Conservation (phyloP, 164 flowering plant species). For the Tetrastigma voinierianum region DNA sequence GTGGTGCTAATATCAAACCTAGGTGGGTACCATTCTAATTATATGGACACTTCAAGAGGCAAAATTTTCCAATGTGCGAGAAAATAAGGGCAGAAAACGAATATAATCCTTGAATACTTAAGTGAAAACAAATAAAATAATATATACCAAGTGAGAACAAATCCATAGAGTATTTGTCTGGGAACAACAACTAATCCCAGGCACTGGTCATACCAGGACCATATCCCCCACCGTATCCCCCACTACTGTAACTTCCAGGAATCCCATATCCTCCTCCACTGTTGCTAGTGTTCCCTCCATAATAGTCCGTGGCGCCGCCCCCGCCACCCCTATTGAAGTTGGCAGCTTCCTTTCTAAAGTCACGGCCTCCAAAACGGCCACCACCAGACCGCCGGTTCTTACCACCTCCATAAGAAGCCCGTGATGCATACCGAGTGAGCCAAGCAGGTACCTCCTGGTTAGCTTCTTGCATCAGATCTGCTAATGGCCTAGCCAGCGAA, state of each 20-base stretch:
- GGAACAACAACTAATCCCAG: conserved; percentile 55
- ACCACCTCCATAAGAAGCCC: conserved; percentile 51
- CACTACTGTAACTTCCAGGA: conserved; percentile 38
- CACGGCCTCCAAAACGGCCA: conserved; percentile 64
- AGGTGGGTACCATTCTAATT: too few species aligned
- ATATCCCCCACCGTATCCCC: conserved; percentile 41
- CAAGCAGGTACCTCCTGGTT: conserved; percentile 78
- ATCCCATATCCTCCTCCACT: conserved; percentile 41
- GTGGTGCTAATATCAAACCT: too few species aligned
- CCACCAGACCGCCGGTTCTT: conserved; percentile 49
- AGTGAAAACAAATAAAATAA: conserved; percentile 1
- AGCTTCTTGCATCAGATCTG: conserved; percentile 71
- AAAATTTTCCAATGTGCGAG: too few species aligned
- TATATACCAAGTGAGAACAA: conserved; percentile 12
- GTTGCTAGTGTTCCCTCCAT: conserved; percentile 30
- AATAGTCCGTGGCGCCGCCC: conserved; percentile 27
- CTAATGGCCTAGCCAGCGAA: conserved; percentile 51
- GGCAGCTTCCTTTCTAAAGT: conserved; percentile 43
- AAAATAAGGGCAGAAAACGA: neutral
- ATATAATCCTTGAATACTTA: neutral
- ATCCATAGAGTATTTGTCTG: neutral
- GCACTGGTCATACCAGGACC: conserved; percentile 50
- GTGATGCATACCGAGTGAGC: conserved; percentile 58
- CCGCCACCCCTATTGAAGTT: conserved; percentile 32
- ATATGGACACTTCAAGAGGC: too few species aligned